phyloP scores from a whole-genome alignment of 257 asterid genomes.

The Capsicum baccatum region DNA sequence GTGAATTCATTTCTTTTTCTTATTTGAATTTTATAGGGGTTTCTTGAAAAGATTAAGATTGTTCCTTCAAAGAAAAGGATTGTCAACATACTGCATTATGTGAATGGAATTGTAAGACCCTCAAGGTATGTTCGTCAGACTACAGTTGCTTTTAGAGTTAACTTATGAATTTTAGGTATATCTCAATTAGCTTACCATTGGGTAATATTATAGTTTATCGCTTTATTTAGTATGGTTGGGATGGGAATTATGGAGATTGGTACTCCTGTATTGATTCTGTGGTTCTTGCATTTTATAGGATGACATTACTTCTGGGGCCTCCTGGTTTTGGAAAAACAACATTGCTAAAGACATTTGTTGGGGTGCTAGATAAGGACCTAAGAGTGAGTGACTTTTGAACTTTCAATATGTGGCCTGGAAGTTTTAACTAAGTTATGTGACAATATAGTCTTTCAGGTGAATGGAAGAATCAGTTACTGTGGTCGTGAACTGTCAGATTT shows the following conservation, averaged over 20 bases:
- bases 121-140: slow-evolving; percentile 62
- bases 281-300: not conserved
- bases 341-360: no score
- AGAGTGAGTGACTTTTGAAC: no score
- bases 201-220: not conserved
- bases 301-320: no score
- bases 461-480: no score
- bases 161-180: not conserved
- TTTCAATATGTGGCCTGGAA: no score
- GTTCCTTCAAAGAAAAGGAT: slow-evolving; percentile 76
- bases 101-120: slow-evolving; percentile 78
- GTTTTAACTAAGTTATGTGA: not conserved
- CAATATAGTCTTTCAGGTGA: not conserved
- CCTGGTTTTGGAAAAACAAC: no score
- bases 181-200: not conserved
- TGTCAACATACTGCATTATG: slow-evolving; percentile 71
- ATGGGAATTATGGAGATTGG: not conserved
- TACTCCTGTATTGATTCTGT: slow-evolving; percentile 1
- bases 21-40: slow-evolving; percentile 48
- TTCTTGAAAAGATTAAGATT: slow-evolving; percentile 66
- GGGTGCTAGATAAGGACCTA: no score
- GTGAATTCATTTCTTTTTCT: not conserved
- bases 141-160: not conserved
- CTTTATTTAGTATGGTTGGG: not conserved
- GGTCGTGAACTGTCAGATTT: no score